Evolutionary conservation across 805 yeast genomes (phyloP), one percentile per base, ranked within the genome.

Genomic region (Hanseniaspora nectarophila): DNA sequence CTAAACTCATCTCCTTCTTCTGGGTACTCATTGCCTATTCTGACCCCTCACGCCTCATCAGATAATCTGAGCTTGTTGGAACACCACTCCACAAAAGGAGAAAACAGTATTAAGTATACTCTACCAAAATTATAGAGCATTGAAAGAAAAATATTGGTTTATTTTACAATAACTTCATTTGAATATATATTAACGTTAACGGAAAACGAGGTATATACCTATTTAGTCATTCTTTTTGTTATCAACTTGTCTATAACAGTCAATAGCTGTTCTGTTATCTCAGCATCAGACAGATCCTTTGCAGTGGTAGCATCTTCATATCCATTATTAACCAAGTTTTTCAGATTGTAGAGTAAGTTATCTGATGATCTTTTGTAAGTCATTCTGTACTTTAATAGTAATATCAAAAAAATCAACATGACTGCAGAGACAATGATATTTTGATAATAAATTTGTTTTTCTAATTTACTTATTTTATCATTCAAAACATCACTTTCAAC

Each of bases 221-320:
- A 24, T 20, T 20, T 12, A 15, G 34, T 18, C 13, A 53, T 18
- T 43, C 52, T 23, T 38, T 35, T 53, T 12, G 37, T 29, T 12
- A 53, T 38, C 29, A 53, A 32, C 21, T 46, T 37, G 26, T 46
- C 55, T 9, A 53, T 46, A 23, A 24, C 38, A 6, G 44, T 43
- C 31, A 53, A 24, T 10, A 53, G n/a, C 10, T 53, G 35, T 31
- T 53, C 43, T 5, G 52, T 47, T 7, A 47, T 24, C 21, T 46
- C 48, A 13, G 43, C 33, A 29, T 43, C 44, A 10, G 46, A 15
- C 5, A 46, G 5, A 10, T 33, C 29, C 4, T 21, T n/a, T 18
- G 26, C 9, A 1, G 28, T 5, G 8, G 45, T 28, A 16, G 26
- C 24, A 21, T 6, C 37, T 10, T 28, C 44, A 5, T n/a, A 10